Percentiles rank a stretch among this genome's conserved stretches.
phyloP scores from a whole-genome alignment of 768 basidiomycete genomes.

The Grammothele lineata region DNA sequence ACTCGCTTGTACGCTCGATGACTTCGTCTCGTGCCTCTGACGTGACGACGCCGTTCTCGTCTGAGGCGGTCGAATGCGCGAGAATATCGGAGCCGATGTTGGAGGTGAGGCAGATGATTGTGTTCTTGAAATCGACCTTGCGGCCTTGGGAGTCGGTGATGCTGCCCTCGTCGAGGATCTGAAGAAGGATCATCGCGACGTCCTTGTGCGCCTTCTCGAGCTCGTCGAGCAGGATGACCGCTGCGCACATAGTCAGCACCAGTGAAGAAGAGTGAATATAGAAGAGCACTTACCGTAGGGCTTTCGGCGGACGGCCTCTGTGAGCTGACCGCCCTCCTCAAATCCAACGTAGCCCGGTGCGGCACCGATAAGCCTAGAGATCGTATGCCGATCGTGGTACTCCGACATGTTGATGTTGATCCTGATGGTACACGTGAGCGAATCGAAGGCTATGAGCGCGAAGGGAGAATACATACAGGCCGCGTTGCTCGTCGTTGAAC shows the following conservation, averaged over 20 bases:
- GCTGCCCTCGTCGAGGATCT: slow-evolving; percentile 87
- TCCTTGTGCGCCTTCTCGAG: slow-evolving; percentile 88
- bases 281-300: slow-evolving; percentile 43
- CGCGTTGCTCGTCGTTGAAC: slow-evolving; percentile 85
- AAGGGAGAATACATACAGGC: slow-evolving; percentile 50
- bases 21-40: slow-evolving; percentile 61
- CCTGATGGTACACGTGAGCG: slow-evolving; percentile 30
- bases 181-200: slow-evolving; percentile 85
- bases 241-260: slow-evolving; percentile 22
- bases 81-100: slow-evolving; percentile 79
- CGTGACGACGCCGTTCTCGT: slow-evolving; percentile 60
- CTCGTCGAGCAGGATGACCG: slow-evolving; percentile 65
- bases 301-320: slow-evolving; percentile 58
- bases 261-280: neutral
- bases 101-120: slow-evolving; percentile 87
- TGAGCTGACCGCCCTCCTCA: slow-evolving; percentile 68
- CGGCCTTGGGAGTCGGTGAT: slow-evolving; percentile 87
- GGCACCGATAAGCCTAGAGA: slow-evolving; percentile 87
- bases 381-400: slow-evolving; percentile 89
- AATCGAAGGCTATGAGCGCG: neutral
- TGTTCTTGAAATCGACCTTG: slow-evolving; percentile 93
- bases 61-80: slow-evolving; percentile 59
- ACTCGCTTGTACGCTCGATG: slow-evolving; percentile 66
- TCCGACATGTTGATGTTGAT: slow-evolving; percentile 97
- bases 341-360: slow-evolving; percentile 88